These are phyloP conservation scores for Aegilops sharonensis DNA, from an alignment of 176 grass and related monocot genomes.

Conservation along the genomic window DNA sequence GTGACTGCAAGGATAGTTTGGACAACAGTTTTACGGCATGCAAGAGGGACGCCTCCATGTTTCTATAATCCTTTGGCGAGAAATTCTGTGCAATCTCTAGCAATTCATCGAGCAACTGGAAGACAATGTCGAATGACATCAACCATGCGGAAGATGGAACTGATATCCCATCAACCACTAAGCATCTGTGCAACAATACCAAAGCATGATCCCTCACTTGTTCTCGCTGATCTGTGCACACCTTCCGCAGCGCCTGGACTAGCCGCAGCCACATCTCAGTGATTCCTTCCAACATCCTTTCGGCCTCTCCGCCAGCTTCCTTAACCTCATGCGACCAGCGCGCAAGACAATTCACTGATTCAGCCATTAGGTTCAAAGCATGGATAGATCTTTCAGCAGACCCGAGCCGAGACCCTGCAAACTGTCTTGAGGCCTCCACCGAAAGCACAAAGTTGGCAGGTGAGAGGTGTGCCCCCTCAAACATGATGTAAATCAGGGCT, in stretches of 20 bases:
- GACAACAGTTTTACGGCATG: background rate
- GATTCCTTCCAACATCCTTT: background rate
- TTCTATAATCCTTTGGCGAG: background rate
- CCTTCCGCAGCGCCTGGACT: background rate
- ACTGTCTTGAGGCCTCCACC: background rate
- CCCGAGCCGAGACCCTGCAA: background rate
- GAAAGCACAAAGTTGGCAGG: background rate
- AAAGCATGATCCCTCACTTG: background rate
- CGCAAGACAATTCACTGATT: background rate
- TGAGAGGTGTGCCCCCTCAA: conserved; percentile 56
- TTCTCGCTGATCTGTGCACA: background rate
- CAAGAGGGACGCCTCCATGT: background rate
- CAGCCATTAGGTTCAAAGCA: conserved; percentile 2
- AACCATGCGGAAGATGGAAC: background rate
- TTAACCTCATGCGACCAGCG: background rate
- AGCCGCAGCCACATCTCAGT: conserved; percentile 1
- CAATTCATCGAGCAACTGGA: background rate
- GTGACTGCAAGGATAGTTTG: background rate
- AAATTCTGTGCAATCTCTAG: background rate
- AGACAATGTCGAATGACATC: background rate
- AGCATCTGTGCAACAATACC: background rate
- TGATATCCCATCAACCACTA: background rate
- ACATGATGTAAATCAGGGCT: conserved; percentile 89
- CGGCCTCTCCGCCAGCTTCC: background rate
- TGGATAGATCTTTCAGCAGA: conserved; percentile 7